These are phyloP conservation scores for Penicillium sp. DNA, from an alignment of 2,329 filamentous ascomycete species.

Conservation along the genomic window DNA sequence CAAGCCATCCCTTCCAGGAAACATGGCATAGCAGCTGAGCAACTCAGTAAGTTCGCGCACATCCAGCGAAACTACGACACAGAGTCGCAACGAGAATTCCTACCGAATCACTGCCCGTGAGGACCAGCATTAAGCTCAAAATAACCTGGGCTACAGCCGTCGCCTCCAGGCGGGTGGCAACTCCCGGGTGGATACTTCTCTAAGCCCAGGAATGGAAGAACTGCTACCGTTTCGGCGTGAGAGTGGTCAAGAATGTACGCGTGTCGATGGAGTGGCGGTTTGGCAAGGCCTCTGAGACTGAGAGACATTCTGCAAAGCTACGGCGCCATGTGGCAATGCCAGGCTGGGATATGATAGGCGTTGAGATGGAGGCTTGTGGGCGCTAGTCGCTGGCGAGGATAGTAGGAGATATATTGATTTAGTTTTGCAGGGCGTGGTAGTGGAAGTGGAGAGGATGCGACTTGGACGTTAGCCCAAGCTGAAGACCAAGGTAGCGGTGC, in stretches of 20 bases:
- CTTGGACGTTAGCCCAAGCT: background rate
- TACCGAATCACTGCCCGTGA: background rate
- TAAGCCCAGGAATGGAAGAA: conserved; percentile 23
- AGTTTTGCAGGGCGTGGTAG: too few species aligned
- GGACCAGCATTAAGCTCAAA: background rate
- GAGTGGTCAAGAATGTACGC: conserved; percentile 20
- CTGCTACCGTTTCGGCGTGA: conserved; percentile 23
- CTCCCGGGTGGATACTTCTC: background rate
- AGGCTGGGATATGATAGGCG: conserved; percentile 14
- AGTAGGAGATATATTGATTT: too few species aligned
- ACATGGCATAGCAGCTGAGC: background rate
- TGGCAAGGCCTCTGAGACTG: conserved; percentile 6
- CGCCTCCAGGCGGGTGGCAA: background rate
- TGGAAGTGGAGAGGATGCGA: too few species aligned
- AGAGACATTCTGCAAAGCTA: conserved; percentile 31
- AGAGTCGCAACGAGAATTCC: conserved; percentile 2
- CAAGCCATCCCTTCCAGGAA: background rate
- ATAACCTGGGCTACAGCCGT: background rate
- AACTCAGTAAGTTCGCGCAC: too few species aligned
- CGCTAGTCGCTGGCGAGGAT: too few species aligned
- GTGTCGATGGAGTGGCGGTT: conserved; percentile 21
- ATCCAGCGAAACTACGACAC: background rate
- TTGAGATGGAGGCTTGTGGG: background rate
- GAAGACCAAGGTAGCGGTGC: background rate
- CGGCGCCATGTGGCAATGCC: conserved; percentile 27